phyloP scores from a whole-genome alignment of 2,329 filamentous ascomycete species.

The Penicillium sumatraense region DNA sequence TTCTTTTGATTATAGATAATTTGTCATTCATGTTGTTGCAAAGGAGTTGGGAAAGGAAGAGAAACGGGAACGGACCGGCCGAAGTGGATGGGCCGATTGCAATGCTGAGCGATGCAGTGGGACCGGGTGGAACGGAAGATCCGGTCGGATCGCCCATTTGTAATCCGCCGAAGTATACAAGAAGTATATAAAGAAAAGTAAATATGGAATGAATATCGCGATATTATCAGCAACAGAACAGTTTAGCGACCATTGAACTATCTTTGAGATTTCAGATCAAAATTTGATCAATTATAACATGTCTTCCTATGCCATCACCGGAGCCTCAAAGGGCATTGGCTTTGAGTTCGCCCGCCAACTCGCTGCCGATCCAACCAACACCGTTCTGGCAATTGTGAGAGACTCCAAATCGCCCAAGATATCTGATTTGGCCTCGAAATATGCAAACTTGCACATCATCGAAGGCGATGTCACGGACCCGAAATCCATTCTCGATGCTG shows the following conservation, averaged over 20 bases:
- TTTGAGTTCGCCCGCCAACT: constrained; percentile 37
- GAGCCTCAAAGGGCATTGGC: constrained; percentile 40
- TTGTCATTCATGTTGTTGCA: constrained; percentile 13
- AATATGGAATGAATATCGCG: not conserved
- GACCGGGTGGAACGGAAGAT: constrained; percentile 9
- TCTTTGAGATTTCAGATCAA: not conserved
- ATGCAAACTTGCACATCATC: constrained; percentile 45
- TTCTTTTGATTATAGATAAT: constrained; percentile 20
- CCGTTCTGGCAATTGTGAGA: constrained; percentile 47
- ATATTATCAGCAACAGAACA: not conserved
- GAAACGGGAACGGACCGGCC: constrained; percentile 2
- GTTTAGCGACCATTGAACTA: not conserved
- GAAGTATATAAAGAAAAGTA: not conserved
- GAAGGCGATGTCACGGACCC: constrained; percentile 33
- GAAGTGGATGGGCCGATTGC: not conserved
- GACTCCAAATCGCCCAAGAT: constrained; percentile 30
- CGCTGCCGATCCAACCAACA: constrained; percentile 35
- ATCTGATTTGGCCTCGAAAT: constrained; percentile 30
- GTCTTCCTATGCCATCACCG: constrained; percentile 43
- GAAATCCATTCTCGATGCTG: constrained; percentile 41
- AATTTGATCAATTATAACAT: constrained; percentile 20
- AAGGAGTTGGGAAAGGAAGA: not conserved
- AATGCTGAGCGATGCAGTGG: not conserved
- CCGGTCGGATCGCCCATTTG: constrained; percentile 10
- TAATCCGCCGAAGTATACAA: constrained; percentile 1